Evolutionary conservation across 2,329 filamentous ascomycete genomes (phyloP).

Genomic region (Nigrospora sphaerica): DNA sequence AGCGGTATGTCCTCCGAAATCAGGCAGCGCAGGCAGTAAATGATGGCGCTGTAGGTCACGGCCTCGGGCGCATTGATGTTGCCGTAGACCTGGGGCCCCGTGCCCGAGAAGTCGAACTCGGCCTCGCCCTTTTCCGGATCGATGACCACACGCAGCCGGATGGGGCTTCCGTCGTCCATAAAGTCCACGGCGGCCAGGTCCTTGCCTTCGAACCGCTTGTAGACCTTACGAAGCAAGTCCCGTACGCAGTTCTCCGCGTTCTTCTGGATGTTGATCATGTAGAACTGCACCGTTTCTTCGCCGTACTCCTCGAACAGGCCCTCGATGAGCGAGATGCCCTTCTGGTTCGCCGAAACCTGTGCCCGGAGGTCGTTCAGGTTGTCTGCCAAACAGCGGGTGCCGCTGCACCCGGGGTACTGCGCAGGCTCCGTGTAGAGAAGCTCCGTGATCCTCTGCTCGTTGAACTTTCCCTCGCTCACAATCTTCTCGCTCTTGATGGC

Average conservation of each 20-base stretch:
- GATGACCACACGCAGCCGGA: slow-evolving; percentile 63
- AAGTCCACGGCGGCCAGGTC: slow-evolving; percentile 64
- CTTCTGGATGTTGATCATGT: slow-evolving; percentile 69
- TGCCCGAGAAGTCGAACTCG: slow-evolving; percentile 68
- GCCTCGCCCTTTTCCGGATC: slow-evolving; percentile 66
- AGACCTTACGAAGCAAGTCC: slow-evolving; percentile 59
- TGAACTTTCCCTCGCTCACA: slow-evolving; percentile 67
- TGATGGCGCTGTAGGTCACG: slow-evolving; percentile 70
- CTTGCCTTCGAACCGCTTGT: slow-evolving; percentile 58
- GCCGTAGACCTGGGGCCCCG: slow-evolving; percentile 66
- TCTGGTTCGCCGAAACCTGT: slow-evolving; percentile 71
- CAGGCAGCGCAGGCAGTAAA: slow-evolving; percentile 69
- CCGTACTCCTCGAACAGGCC: slow-evolving; percentile 67
- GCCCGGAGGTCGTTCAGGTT: slow-evolving; percentile 77
- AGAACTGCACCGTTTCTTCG: slow-evolving; percentile 66
- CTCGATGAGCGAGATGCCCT: slow-evolving; percentile 67
- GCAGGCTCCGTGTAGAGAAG: slow-evolving; percentile 63
- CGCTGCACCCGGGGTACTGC: slow-evolving; percentile 63
- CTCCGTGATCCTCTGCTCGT: slow-evolving; percentile 64
- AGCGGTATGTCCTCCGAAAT: slow-evolving; percentile 71
- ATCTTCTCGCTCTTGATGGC: slow-evolving; percentile 56
- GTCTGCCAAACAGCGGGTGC: slow-evolving; percentile 66
- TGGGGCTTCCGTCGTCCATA: slow-evolving; percentile 74
- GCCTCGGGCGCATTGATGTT: slow-evolving; percentile 73
- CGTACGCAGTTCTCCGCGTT: slow-evolving; percentile 68